Percentiles rank a stretch among this genome's conserved stretches.
These are phyloP conservation scores for Carex littledalei DNA, from an alignment of 176 grass and related monocot species.

Conservation along the genomic window DNA sequence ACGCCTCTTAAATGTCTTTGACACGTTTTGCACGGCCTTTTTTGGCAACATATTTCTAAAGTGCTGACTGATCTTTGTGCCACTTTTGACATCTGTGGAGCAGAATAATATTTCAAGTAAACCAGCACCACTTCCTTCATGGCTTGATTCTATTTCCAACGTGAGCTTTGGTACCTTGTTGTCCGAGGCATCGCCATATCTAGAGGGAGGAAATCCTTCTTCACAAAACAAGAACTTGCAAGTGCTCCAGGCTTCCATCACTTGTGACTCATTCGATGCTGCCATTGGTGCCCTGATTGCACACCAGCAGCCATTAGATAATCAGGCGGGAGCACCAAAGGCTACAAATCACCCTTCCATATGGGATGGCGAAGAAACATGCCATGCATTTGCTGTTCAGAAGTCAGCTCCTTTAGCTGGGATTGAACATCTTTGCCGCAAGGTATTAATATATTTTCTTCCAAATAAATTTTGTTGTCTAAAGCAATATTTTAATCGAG, in stretches of 20 bases:
- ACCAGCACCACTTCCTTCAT: constrained; percentile 40
- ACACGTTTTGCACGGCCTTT: neutral
- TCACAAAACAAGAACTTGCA: constrained; percentile 43
- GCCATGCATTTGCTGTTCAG: constrained; percentile 64
- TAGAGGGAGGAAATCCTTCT: constrained; percentile 37
- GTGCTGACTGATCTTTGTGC: constrained; percentile 11
- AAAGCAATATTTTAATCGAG: neutral
- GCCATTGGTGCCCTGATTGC: constrained; percentile 70
- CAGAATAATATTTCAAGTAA: constrained; percentile 44
- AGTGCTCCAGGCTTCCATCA: constrained; percentile 50
- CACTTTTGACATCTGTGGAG: constrained; percentile 19
- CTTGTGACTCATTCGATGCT: constrained; percentile 94
- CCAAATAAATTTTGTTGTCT: neutral
- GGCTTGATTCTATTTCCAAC: constrained; percentile 76
- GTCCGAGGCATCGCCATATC: constrained; percentile 45
- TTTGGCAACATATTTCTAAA: neutral
- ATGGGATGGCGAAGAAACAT: constrained; percentile 90
- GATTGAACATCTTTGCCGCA: neutral
- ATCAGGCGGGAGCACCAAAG: constrained; percentile 25
- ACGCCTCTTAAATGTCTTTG: neutral
- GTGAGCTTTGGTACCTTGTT: constrained; percentile 85
- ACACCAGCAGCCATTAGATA: constrained; percentile 39
- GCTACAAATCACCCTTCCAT: constrained; percentile 44
- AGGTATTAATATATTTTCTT: neutral
- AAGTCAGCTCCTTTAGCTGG: constrained; percentile 27